Percentiles rank a stretch among this genome's conserved stretches.
These are phyloP conservation scores for Solanum etuberosum DNA, from an alignment of 257 asterid species.

Conservation along the genomic window DNA sequence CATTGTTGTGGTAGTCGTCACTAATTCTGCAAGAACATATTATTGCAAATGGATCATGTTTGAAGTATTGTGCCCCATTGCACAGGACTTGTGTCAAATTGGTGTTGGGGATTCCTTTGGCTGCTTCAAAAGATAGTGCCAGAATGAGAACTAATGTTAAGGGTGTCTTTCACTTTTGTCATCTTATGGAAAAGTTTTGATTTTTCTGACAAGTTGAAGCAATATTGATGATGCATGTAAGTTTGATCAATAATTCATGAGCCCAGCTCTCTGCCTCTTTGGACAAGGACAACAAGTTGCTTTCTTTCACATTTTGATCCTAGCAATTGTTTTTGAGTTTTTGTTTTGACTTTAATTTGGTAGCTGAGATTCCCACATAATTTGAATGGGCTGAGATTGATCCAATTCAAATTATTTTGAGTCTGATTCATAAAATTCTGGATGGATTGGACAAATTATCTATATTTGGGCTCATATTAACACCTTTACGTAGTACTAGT, in stretches of 20 bases:
- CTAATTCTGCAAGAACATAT: constrained; percentile 43
- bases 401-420: too few relatives aligned
- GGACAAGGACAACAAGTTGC: not conserved
- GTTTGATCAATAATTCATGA: not conserved
- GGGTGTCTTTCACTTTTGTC: not conserved
- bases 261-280: not conserved
- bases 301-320: not conserved
- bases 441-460: too few relatives aligned
- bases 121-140: not conserved
- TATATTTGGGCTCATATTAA: too few relatives aligned
- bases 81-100: constrained; percentile 21
- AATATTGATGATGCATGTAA: not conserved
- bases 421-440: too few relatives aligned
- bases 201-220: not conserved
- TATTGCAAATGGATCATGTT: constrained; percentile 44
- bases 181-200: not conserved
- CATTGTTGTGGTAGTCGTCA: constrained; percentile 36
- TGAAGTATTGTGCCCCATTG: constrained; percentile 29
- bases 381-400: too few relatives aligned
- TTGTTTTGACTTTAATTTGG: not conserved
- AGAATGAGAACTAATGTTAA: constrained; percentile 2
- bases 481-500: too few relatives aligned
- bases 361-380: not conserved
- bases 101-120: constrained; percentile 31
- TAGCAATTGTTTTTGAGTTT: not conserved